Conservation (phyloP, 805 yeast species). For the Zygosaccharomyces siamensis region DNA sequence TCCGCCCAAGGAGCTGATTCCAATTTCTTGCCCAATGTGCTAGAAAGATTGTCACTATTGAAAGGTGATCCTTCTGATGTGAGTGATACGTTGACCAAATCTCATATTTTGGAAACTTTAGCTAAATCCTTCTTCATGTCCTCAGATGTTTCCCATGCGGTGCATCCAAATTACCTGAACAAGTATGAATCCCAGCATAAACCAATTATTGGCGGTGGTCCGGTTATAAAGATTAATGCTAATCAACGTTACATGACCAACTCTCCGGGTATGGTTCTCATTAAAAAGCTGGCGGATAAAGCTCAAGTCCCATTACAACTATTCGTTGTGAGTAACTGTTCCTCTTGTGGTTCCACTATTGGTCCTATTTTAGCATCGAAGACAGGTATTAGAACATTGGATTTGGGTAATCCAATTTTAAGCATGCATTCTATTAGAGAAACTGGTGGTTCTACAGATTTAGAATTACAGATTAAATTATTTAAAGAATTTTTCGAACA, state of each 20-base stretch:
- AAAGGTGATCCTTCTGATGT: conserved; percentile 38
- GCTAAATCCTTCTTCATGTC: conserved; percentile 83
- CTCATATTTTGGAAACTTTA: conserved; percentile 50
- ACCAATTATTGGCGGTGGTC: conserved; percentile 82
- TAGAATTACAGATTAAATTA: conserved; percentile 55
- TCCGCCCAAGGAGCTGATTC: conserved; percentile 98
- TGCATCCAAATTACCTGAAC: conserved; percentile 83
- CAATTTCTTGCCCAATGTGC: conserved; percentile 74
- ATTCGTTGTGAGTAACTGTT: conserved; percentile 88
- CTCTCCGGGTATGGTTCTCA: conserved; percentile 76
- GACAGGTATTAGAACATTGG: conserved; percentile 81
- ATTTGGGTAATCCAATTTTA: conserved; percentile 85
- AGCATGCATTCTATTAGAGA: conserved; percentile 94
- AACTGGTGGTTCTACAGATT: conserved; percentile 77
- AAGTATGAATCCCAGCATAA: conserved; percentile 73
- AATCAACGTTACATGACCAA: conserved; percentile 95
- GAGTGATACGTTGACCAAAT: conserved; percentile 26
- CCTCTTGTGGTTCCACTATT: conserved; percentile 94
- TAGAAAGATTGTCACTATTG: conserved; percentile 59
- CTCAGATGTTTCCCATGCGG: conserved; percentile 96
- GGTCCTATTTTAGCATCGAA: conserved; percentile 90
- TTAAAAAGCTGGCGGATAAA: conserved; percentile 64
- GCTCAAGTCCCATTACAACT: conserved; percentile 80
- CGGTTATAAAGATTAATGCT: conserved; percentile 89
- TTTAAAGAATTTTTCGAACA: conserved; percentile 58